Evolutionary conservation across 2,329 filamentous ascomycete species (phyloP).

Genomic region (Botrytis aclada): DNA sequence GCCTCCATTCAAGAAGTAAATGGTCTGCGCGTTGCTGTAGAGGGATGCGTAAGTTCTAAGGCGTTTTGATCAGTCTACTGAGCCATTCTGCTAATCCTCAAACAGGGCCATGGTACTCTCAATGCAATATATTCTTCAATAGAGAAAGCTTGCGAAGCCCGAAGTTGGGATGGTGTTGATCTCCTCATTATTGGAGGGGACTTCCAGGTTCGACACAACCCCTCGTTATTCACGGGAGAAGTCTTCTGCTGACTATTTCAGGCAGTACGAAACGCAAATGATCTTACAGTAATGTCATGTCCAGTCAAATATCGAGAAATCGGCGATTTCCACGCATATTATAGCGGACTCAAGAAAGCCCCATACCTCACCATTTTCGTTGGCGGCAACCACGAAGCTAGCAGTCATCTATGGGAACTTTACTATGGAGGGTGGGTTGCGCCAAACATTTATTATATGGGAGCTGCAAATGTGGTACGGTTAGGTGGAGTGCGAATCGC

Average conservation of each 20-base stretch:
- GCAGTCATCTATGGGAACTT: conserved; percentile 84
- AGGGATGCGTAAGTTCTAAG: conserved; percentile 70
- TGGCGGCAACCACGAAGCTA: conserved; percentile 92
- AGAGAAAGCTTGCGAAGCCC: conserved; percentile 61
- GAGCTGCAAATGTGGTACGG: conserved; percentile 83
- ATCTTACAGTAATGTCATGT: conserved; percentile 85
- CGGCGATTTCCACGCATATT: conserved; percentile 93
- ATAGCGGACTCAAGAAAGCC: conserved; percentile 71
- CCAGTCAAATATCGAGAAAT: conserved; percentile 83
- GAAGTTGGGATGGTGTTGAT: conserved; percentile 79
- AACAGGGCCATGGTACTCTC: conserved; percentile 83
- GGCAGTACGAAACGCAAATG: conserved; percentile 83
- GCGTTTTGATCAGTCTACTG: not conserved
- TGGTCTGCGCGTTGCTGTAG: conserved; percentile 73
- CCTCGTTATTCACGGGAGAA: not conserved
- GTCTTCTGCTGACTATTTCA: conserved; percentile 38
- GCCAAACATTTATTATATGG: conserved; percentile 95
- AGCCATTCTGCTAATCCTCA: not conserved
- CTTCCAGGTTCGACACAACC: conserved; percentile 64
- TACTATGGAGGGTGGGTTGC: conserved; percentile 97
- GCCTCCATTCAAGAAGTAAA: conserved; percentile 32
- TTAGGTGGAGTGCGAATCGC: conserved; percentile 84
- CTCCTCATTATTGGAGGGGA: conserved; percentile 93
- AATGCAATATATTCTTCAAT: conserved; percentile 88
- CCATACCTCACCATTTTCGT: conserved; percentile 92